Conservation (phyloP, 2,329 filamentous ascomycete species). For the Lachnellula cervina region DNA sequence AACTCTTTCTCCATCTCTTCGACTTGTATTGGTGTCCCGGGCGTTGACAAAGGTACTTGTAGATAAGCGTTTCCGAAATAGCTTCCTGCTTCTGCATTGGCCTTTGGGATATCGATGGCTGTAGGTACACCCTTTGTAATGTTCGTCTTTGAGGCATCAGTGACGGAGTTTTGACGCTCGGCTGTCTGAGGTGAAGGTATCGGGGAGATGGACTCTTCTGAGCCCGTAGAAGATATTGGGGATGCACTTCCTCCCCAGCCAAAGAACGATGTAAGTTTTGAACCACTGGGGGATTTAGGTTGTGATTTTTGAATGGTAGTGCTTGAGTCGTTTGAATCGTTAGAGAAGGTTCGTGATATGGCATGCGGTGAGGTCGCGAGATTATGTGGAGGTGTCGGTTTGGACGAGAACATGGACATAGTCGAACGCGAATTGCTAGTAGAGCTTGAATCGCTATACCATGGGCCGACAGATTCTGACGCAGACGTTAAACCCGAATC, state of each 20-base stretch:
- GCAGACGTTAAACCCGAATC: constrained; percentile 26
- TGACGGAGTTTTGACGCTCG: constrained; percentile 28
- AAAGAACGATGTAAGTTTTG: constrained; percentile 61
- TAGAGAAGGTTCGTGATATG: constrained; percentile 21
- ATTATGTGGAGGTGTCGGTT: constrained; percentile 29
- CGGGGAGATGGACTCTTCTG: constrained; percentile 52
- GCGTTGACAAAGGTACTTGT: constrained; percentile 29
- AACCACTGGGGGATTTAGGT: constrained; percentile 44
- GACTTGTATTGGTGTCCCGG: constrained; percentile 51
- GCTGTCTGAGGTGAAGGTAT: constrained; percentile 48
- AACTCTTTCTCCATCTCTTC: constrained; percentile 93
- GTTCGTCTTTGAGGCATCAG: constrained; percentile 23
- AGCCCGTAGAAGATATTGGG: constrained; percentile 55
- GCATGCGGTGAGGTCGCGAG: constrained; percentile 18
- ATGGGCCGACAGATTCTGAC: constrained; percentile 26
- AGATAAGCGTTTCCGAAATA: constrained; percentile 30
- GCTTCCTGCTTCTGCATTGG: constrained; percentile 37
- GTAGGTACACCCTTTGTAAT: constrained; percentile 33
- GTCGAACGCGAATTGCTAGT: constrained; percentile 25
- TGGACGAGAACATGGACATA: constrained; percentile 33
- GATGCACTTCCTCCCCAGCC: constrained; percentile 56
- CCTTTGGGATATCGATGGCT: constrained; percentile 31
- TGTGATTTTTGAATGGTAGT: constrained; percentile 25
- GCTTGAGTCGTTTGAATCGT: constrained; percentile 26
- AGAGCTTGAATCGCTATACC: constrained; percentile 27